Base-by-base conservation (phyloP, 768 basidiomycete species). In the Psilocybe sp. region DNA sequence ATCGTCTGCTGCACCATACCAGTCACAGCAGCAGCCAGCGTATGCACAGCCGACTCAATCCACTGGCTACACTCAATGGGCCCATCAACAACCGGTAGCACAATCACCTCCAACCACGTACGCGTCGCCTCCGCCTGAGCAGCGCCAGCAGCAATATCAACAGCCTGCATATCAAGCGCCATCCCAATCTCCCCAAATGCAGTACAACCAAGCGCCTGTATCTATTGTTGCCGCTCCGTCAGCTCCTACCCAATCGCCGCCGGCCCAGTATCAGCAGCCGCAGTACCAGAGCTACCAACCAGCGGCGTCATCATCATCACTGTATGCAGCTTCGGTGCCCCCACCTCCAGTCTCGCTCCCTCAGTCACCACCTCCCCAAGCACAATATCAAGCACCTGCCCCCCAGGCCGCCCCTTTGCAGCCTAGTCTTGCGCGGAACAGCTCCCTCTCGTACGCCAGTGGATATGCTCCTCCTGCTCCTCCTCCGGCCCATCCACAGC, bases 1-100 rank as follows among this genome's bases (percentile, higher is more conserved):
- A 32, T 58, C 70, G 35, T 69, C 60, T 47, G 61, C 63, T 15
- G 53, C 66, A 42, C 47, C 70, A 28, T 68, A 76, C 59, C 69
- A 72, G 40, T 57, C 67, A 38, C 59, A 49, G 5, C 56, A 52
- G 43, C 69, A 72, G 40, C 56, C 67, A 35, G 38, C 66, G 20
- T 63, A 72, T 57, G 64, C 66, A 33, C 58, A 69, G 52, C 57
- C 59, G 34, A 61, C 50, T 47, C 64, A 53, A 52, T 59, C 56
- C 11, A 62, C 61, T 43, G 64, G 62, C 19, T 67, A 71, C 50
- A 53, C 44, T 42, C 71, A 72, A 51, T 75, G 72, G 70, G 57
- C 61, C n/a, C 60, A 67, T 34, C 60, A 58, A 43, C 62, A 47
- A 23, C n/a, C 53, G 33, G 56, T 56, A 36, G 41, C 58, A 42